Conservation (phyloP, 768 basidiomycete genomes). For the Tephrocybe sp. region DNA sequence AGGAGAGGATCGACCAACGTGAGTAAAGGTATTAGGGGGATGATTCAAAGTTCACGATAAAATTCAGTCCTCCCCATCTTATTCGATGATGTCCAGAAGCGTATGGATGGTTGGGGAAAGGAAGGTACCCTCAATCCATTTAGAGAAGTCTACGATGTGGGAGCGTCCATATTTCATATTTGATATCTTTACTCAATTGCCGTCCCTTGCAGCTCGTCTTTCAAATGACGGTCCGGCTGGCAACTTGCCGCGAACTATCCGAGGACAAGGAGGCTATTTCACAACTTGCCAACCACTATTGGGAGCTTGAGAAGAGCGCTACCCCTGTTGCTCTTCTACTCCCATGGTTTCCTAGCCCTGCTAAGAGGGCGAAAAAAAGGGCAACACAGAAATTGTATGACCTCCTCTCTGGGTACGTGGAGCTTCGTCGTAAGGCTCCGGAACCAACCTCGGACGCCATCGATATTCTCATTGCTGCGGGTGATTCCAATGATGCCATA, state of each 20-base stretch:
- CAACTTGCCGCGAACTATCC: slow-evolving; percentile 28
- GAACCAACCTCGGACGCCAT: slow-evolving; percentile 18
- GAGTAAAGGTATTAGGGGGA: too few species aligned
- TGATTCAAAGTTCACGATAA: not conserved
- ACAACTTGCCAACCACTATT: slow-evolving; percentile 20
- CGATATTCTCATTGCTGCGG: slow-evolving; percentile 22
- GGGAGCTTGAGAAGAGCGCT: slow-evolving; percentile 27
- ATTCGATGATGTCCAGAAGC: slow-evolving; percentile 13
- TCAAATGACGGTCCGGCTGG: slow-evolving; percentile 30
- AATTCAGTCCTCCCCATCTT: slow-evolving; percentile 10
- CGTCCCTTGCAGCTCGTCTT: slow-evolving; percentile 22
- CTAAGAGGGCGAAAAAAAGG: slow-evolving; percentile 14
- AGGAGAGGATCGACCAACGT: slow-evolving; percentile 4
- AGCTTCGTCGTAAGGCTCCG: slow-evolving; percentile 12
- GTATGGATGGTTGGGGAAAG: slow-evolving; percentile 10
- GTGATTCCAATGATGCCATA: slow-evolving; percentile 21
- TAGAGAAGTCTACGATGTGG: slow-evolving; percentile 22
- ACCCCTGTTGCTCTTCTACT: slow-evolving; percentile 16
- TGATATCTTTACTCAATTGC: not conserved
- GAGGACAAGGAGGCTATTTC: slow-evolving; percentile 18
- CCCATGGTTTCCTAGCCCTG: slow-evolving; percentile 23
- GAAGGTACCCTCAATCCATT: slow-evolving; percentile 13
- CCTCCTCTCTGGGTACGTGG: slow-evolving; percentile 16
- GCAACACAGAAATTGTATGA: slow-evolving; percentile 18
- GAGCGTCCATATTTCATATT: not conserved